These are phyloP conservation scores for Rugonectria rugulosa DNA, from an alignment of 2,329 filamentous ascomycete species.

Conservation along the genomic window DNA sequence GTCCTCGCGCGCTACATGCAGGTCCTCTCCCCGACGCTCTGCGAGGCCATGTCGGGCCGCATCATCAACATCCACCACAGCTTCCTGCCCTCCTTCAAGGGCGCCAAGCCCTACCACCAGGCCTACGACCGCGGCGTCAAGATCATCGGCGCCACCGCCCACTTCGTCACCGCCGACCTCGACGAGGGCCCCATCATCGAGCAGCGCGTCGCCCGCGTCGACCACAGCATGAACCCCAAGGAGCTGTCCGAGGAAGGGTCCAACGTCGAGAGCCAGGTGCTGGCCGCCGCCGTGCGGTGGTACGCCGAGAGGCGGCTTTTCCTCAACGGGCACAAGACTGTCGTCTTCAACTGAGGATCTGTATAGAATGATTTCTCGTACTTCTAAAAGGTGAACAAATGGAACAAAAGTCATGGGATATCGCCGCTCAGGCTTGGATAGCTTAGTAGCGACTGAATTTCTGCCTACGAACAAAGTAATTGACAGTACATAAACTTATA, in stretches of 20 bases:
- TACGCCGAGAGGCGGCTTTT: constrained; percentile 81
- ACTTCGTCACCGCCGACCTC: constrained; percentile 85
- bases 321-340: constrained; percentile 80
- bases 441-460: not conserved
- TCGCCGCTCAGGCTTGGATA: too few species aligned
- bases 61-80: constrained; percentile 95
- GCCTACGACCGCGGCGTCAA: constrained; percentile 87
- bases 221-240: constrained; percentile 79
- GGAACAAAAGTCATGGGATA: too few species aligned
- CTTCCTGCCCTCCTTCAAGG: constrained; percentile 88
- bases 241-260: constrained; percentile 81
- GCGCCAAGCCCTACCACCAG: constrained; percentile 88
- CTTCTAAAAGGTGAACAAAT: not conserved
- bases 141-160: constrained; percentile 86
- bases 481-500: not conserved
- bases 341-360: constrained; percentile 66
- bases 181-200: constrained; percentile 91
- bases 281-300: constrained; percentile 85
- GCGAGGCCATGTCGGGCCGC: constrained; percentile 79
- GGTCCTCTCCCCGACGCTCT: constrained; percentile 77
- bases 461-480: not conserved
- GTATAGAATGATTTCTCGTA: not conserved
- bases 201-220: constrained; percentile 79
- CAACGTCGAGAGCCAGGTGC: constrained; percentile 83
- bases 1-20: constrained; percentile 90